Evolutionary conservation across 164 flowering plant species (phyloP), one percentile per base, ranked within the genome.

Genomic region (Nelumbo lutea): DNA sequence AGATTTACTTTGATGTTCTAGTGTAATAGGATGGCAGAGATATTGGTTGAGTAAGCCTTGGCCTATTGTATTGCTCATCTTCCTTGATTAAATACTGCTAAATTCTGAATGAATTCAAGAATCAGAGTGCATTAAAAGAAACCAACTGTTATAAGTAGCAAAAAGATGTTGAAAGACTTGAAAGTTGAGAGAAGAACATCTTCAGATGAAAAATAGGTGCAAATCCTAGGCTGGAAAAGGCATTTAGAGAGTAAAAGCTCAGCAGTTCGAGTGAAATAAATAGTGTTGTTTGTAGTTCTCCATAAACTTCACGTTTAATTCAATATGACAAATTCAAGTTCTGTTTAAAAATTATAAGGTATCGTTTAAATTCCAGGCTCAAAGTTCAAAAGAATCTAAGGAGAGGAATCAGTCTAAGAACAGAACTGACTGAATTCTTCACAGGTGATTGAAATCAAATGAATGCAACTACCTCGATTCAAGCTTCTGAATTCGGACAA

Each of bases 11-110:
- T 80, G 87, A 76, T 79, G 79, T 65, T 87, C 89, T 11, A 75
- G 61, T 41, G 76, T 82, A 50, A 73, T 56, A 43, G 80, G 76
- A 64, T 76, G 73, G 68, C 76, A 78, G 61, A 82, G 68, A 59
- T 79, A 75, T 68, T 77, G 85, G 65, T 84, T 80, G 61, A 84
- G 74, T 61, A 89, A 72, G 60, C 83, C 75, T 62, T 80, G 81
- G 60, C 88, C 86, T 46, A 89, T 64, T 45, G 85, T 68, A 73
- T 78, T 87, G 76, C 90, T 89, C 98, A 93, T 93, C 46, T 79
- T 86, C 79, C 67, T 71, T 67, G 46, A 66, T 52, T 60, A 62
- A 51, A 3, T 66, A 50, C 65, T 59, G 43, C 2, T 14, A 45
- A 42, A 64, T 15, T 4, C 64, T 55, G 62, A 64, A 68, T 5